Evolutionary conservation across 768 basidiomycete genomes (phyloP).

Genomic region (Erythrobasidium yunnanense): DNA sequence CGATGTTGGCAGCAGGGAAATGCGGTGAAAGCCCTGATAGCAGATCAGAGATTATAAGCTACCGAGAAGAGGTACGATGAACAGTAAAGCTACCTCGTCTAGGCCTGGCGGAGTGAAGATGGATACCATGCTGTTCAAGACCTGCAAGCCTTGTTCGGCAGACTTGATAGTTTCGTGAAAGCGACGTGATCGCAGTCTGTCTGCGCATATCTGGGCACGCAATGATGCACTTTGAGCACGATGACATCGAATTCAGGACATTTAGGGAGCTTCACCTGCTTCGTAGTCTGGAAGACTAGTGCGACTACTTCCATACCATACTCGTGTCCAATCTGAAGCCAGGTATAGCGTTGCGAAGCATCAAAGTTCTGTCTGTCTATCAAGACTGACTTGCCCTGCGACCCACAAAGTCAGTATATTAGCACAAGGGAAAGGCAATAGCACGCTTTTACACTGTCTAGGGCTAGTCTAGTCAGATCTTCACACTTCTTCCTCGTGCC

Average conservation of each 20-base stretch:
- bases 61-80: not conserved
- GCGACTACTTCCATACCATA: constrained; percentile 7
- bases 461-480: not conserved
- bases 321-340: constrained; percentile 16
- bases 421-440: not conserved
- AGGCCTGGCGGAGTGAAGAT: not conserved
- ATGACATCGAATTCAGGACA: not conserved
- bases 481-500: constrained; percentile 23
- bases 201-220: constrained; percentile 17
- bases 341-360: constrained; percentile 13
- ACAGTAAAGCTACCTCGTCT: constrained; percentile 14
- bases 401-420: not conserved
- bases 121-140: constrained; percentile 11
- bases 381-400: constrained; percentile 16
- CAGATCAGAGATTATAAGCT: not conserved
- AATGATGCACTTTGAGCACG: not conserved
- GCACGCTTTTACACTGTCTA: constrained; percentile 11
- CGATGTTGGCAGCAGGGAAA: constrained; percentile 1
- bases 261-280: not conserved
- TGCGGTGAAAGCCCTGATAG: constrained; percentile 26
- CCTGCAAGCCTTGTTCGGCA: constrained; percentile 17
- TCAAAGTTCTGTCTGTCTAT: constrained; percentile 30
- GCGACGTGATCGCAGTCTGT: not conserved
- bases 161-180: constrained; percentile 26
- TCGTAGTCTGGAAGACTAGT: constrained; percentile 13